Percentiles rank a stretch among this genome's conserved stretches.
phyloP scores from a whole-genome alignment of 176 grass and related monocot genomes.

The Cenchrus purpureus region DNA sequence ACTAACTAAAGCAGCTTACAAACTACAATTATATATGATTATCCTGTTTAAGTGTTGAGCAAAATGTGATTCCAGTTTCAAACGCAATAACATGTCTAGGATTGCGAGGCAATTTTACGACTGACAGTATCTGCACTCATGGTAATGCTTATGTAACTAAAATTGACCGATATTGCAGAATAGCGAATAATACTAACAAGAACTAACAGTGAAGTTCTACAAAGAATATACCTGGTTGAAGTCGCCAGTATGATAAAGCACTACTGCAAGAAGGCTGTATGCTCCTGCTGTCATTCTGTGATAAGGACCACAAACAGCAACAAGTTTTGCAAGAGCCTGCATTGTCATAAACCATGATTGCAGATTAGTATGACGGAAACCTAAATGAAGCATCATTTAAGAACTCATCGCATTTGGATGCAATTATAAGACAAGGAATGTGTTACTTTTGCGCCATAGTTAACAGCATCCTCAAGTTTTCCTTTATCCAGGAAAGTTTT shows the following conservation, averaged over 20 bases:
- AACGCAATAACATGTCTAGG: conserved; percentile 2
- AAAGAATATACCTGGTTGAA: conserved; percentile 88
- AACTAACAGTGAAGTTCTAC: conserved; percentile 26
- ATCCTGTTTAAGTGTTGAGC: conserved; percentile 19
- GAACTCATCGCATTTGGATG: conserved; percentile 28
- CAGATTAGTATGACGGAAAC: conserved; percentile 30
- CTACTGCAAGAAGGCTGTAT: conserved; percentile 98
- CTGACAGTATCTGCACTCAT: conserved; percentile 31
- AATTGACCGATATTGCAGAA: conserved; percentile 12
- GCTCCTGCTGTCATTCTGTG: conserved; percentile 99
- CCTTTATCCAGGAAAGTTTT: conserved; percentile 99
- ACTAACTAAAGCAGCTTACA: conserved; percentile 34
- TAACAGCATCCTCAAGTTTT: conserved; percentile 99
- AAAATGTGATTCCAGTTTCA: conserved; percentile 24
- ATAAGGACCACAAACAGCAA: conserved; percentile 97
- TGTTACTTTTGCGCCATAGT: conserved; percentile 82
- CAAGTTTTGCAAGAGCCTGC: conserved; percentile 97
- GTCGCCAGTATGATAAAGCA: conserved; percentile 98
- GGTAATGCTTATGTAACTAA: conserved; percentile 1
- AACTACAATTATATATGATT: conserved; percentile 28
- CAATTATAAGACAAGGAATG: conserved; percentile 23
- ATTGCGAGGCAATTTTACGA: conserved; percentile 21
- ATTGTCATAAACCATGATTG: conserved; percentile 29
- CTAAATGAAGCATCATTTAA: not conserved
- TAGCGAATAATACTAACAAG: conserved; percentile 15